phyloP scores from a whole-genome alignment of 345 rosid genomes.

The Isatis tinctoria region DNA sequence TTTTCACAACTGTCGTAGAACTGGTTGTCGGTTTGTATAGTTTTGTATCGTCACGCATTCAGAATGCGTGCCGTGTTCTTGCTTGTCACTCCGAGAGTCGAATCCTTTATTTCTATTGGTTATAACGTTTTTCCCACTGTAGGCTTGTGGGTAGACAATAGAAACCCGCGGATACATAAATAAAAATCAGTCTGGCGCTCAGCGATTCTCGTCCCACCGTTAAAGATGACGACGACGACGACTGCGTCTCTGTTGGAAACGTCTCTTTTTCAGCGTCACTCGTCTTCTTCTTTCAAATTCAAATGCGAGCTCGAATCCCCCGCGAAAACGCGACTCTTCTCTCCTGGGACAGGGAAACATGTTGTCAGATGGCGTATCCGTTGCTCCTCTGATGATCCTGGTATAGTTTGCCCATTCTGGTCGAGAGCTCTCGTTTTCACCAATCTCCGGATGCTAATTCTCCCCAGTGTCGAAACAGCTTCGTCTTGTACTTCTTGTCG shows the following conservation, averaged over 20 bases:
- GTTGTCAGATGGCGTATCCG: conserved; percentile 23
- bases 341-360: conserved; percentile 23
- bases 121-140: not conserved
- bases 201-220: conserved; percentile 27
- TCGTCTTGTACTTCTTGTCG: no score
- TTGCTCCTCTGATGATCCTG: conserved; percentile 21
- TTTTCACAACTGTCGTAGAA: not conserved
- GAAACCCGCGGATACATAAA: not conserved
- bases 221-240: conserved; percentile 32
- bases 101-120: conserved; percentile 2
- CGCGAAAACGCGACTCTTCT: conserved; percentile 30
- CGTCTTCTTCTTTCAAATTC: conserved; percentile 20
- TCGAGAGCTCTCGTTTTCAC: not conserved
- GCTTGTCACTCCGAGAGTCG: not conserved
- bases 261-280: not conserved
- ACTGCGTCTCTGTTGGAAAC: conserved; percentile 11
- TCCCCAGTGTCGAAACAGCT: no score
- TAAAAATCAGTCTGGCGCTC: not conserved
- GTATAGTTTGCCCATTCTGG: not conserved
- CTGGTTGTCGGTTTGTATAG: conserved; percentile 1
- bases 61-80: conserved; percentile 16
- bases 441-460: not conserved
- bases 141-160: not conserved
- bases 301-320: conserved; percentile 36
- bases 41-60: not conserved